Evolutionary conservation across 768 basidiomycete genomes (phyloP).

Genomic region (Neoboletus subvelutipes): DNA sequence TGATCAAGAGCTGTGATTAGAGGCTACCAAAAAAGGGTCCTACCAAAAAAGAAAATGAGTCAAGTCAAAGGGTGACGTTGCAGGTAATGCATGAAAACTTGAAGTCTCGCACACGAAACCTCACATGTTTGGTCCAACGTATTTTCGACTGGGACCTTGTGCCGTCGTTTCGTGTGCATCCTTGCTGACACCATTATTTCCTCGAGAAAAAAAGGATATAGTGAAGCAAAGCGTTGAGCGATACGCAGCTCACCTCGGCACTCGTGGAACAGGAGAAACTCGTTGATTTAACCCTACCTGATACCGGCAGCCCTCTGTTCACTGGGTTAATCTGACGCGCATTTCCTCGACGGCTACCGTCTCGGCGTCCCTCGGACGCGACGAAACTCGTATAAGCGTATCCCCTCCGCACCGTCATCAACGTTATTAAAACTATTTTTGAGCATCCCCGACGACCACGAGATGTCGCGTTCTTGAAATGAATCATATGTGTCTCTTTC

Average conservation of each 20-base stretch:
- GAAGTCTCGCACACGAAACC: too few species aligned
- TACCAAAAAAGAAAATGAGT: too few species aligned
- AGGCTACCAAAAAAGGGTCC: too few species aligned
- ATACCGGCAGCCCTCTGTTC: not conserved
- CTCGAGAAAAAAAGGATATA: not conserved
- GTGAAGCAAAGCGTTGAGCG: not conserved
- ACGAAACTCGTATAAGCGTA: conserved; percentile 3
- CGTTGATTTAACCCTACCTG: not conserved
- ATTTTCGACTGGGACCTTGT: not conserved
- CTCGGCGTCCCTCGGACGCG: conserved; percentile 3
- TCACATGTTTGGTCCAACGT: not conserved
- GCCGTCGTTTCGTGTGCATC: not conserved
- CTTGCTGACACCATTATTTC: not conserved
- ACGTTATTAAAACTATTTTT: not conserved
- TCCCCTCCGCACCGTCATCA: conserved; percentile 1
- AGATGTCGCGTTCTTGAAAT: not conserved
- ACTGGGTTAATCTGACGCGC: not conserved
- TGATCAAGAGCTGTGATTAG: too few species aligned
- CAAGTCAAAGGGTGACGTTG: too few species aligned
- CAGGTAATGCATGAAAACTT: too few species aligned
- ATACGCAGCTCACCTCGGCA: not conserved
- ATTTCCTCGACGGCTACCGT: not conserved
- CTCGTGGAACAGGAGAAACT: not conserved
- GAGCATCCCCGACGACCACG: not conserved
- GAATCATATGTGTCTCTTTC: conserved; percentile 6